Evolutionary conservation across 345 rosid species (phyloP).

Genomic region (Clausena lansium): DNA sequence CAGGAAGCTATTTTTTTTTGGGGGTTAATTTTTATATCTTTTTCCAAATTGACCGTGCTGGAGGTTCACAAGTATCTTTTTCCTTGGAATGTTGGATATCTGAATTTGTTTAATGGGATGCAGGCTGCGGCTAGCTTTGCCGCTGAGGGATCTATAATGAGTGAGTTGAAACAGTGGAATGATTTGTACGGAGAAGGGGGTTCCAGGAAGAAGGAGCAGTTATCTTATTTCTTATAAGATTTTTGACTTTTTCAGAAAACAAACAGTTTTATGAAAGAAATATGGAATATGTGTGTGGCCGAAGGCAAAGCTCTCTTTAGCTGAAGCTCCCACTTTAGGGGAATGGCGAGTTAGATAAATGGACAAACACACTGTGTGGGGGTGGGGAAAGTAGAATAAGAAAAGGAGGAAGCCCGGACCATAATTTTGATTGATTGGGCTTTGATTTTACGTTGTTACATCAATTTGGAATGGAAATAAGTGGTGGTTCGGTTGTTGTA

Average conservation of each 20-base stretch:
- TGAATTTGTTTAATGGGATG: constrained; percentile 7
- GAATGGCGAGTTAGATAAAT: not conserved
- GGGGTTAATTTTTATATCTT: no score
- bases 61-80: no score
- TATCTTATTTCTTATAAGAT: constrained; percentile 71
- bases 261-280: not conserved
- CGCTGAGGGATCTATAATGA: constrained; percentile 67
- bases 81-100: not conserved
- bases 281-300: not conserved
- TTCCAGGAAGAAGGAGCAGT: constrained; percentile 82
- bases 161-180: constrained; percentile 88
- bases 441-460: not conserved
- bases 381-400: not conserved
- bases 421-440: not conserved
- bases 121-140: constrained; percentile 97
- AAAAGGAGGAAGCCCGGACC: not conserved
- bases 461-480: not conserved
- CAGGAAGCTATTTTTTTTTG: no score
- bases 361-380: no score
- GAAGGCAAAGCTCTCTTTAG: not conserved
- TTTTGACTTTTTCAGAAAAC: not conserved
- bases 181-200: constrained; percentile 92
- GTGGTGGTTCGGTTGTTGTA: not conserved
- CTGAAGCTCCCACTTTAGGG: not conserved
- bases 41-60: not conserved